Evolutionary conservation across 768 basidiomycete genomes (phyloP), one percentile per base, ranked within the genome.

Genomic region (Mycena latifolia): DNA sequence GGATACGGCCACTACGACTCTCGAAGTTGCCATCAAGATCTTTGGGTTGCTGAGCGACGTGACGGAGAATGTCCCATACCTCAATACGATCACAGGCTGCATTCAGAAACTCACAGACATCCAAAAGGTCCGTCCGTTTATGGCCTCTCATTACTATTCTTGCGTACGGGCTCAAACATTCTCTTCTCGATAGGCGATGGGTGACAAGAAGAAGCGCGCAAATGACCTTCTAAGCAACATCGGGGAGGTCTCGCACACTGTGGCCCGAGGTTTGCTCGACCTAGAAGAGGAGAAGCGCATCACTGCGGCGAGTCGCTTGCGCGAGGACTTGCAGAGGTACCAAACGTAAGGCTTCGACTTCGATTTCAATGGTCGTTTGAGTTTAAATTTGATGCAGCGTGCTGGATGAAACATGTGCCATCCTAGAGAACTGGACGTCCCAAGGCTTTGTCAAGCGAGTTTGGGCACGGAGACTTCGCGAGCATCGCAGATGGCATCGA

Each of bases 401-500:
- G 10, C 15, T 57, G 45, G 17, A 15, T 45, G 56, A 57, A 11
- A 47, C 56, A 15, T 24, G n/a, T 12, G 3, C 11, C 29, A 48
- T 58, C 4, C 15, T 58, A 33, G 17, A 35, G 35, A 25, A 51
- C 1, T 61, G 59, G 59, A 31, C 12, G 20, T 28, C 48, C 18
- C 12, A 52, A 25, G 11, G 28, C 5, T 24, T 27, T 9, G 12
- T 31, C 9, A 51, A 52, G 28, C 48, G 50, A 17, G 8, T 61
- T 10, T 50, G 12, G 35, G 6, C 58, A 41, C n/a, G 18, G 29
- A 35, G 53, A 63, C 22, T 55, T 63, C 27, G 17, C 22, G 1
- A 28, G 29, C 28, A 61, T 61, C 20, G 53, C 53, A 2, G 33
- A 46, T 27, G 22, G 46, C 27, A 39, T 63, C n/a, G 54, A 63